Evolutionary conservation across 2,329 filamentous ascomycete species (phyloP), one percentile per base, ranked within the genome.

Genomic region (Neofusicoccum sp.): DNA sequence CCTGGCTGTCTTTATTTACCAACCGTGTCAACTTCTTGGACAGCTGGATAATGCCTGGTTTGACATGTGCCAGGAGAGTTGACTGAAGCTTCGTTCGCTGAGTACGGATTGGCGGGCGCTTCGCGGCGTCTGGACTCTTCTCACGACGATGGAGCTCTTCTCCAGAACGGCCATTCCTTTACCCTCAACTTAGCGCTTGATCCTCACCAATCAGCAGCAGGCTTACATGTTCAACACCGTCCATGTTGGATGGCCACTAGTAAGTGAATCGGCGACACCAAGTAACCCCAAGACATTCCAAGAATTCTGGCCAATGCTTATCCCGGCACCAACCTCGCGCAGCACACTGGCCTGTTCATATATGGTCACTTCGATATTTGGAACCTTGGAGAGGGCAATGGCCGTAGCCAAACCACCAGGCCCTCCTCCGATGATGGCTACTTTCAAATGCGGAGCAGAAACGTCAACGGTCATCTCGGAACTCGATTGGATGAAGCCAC

Each of bases 281-380:
- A 82, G 70, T 30, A 81, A 64, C 47, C 78, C 77, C 14, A 82
- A 67, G 4, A 81, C 76, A 45, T 73, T 78, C 80, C 79, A 82
- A 12, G 75, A 72, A 45, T 64, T 64, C 14, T 36, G 61, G 4
- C 61, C 61, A 30, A 64, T 58, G 48, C 62, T 58, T 34, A 64
- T 48, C 8, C 62, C 62, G n/a, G 62, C 62, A 2, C 62, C 61
- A 60, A 62, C 61, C 61, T 76, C 73, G 12, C 69, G 69, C 4
- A 76, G 65, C 60, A 71, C 64, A 48, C 62, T 48, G 3, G 74
- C 72, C 6, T 71, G 67, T 62, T 76, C 74, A 11, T 76, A 67
- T 5, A 76, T 67, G 0, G 70, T 73, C 2, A 76, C 74, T 9
- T 66, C 62, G 7, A 82, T 68, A 20, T 65, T 66, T 6, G 70